Base-by-base conservation (phyloP, 1,284 basidiomycete genomes). In the Trichosporon inkin region DNA sequence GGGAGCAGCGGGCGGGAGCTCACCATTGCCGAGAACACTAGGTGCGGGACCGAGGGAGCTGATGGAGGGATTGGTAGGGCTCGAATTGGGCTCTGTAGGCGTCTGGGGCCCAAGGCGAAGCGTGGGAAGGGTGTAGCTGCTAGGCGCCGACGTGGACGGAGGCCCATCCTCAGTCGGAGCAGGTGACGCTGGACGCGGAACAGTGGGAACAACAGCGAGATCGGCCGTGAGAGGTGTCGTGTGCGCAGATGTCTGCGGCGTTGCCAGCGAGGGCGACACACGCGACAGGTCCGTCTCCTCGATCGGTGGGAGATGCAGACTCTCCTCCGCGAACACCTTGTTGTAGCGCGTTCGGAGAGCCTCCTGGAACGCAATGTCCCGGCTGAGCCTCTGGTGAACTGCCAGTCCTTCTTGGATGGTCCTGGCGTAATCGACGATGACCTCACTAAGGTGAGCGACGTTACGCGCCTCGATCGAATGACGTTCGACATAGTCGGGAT, bases 351-450 rank as follows among this genome's bases (percentile, higher is more conserved):
- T 86, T 75, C 90, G 87, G 52, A 98, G 81, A 0, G 91, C 93
- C 62, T 88, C 87, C 72, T 98, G 93, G 83, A 98, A 97, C 2
- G 87, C 84, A 53, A 88, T 81, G 84, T 94, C 96, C 78, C 92
- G 91, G 52, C 96, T 79, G 57, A 86, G 83, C 1, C 86, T 86
- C 16, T 55, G 56, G 72, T 97, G 92, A 10, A 97, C 81, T 61
- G 84, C 85, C 57, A 99, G 82, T 72, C 91, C 93, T 52, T 83
- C 85, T 63, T 91, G 88, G 60, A 97, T 89, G 40, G 89, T 84
- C 32, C 85, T 84, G 32, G 90, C 92, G 78, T 94, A 89, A 61
- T 91, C 86, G 62, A 93, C 88, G 62, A 97, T 89, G 2, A 86
- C 86, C 17, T 79, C 71, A 47, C 85, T 83, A 28, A 98, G 79